phyloP scores from a whole-genome alignment of 1,139 yeast species.

The Taphrina pruni region DNA sequence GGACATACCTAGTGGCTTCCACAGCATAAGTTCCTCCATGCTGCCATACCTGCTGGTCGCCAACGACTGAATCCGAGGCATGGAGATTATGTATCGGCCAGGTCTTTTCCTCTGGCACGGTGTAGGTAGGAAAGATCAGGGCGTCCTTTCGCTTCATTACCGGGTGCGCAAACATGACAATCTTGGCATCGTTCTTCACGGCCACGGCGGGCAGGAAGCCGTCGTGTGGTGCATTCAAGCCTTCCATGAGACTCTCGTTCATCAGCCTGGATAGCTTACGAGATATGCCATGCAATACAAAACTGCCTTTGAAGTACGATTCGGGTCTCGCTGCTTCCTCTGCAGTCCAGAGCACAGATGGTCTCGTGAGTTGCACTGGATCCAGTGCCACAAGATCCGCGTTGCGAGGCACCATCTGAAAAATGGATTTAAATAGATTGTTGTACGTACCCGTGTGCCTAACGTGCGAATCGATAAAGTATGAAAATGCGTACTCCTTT shows the following conservation, averaged over 20 bases:
- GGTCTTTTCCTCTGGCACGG: background rate
- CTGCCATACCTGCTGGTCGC: slow-evolving; percentile 20
- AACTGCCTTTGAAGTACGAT: slow-evolving; percentile 10
- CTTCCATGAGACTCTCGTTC: slow-evolving; percentile 12
- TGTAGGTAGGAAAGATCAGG: slow-evolving; percentile 1
- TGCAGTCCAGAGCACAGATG: slow-evolving; percentile 11
- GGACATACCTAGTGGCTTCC: slow-evolving; percentile 17
- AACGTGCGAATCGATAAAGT: slow-evolving; percentile 24
- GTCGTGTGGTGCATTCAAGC: slow-evolving; percentile 35
- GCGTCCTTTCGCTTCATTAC: slow-evolving; percentile 21
- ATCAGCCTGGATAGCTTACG: slow-evolving; percentile 5
- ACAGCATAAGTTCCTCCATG: slow-evolving; percentile 26
- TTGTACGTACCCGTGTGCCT: slow-evolving; percentile 14
- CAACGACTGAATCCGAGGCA: slow-evolving; percentile 7
- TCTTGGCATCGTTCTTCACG: slow-evolving; percentile 9
- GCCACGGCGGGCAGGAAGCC: slow-evolving; percentile 36
- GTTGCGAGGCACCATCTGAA: background rate
- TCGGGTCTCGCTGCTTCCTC: slow-evolving; percentile 22
- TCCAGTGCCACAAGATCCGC: slow-evolving; percentile 29
- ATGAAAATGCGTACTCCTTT: slow-evolving; percentile 22
- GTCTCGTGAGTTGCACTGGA: slow-evolving; percentile 20
- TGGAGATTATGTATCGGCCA: background rate
- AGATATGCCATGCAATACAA: slow-evolving; percentile 33
- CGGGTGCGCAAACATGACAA: slow-evolving; percentile 26
- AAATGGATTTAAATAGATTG: slow-evolving; percentile 5